Percentiles rank a stretch among this genome's conserved stretches.
Evolutionary conservation across 139 green algal species (phyloP).

Genomic region (Medakamo hakoo): DNA sequence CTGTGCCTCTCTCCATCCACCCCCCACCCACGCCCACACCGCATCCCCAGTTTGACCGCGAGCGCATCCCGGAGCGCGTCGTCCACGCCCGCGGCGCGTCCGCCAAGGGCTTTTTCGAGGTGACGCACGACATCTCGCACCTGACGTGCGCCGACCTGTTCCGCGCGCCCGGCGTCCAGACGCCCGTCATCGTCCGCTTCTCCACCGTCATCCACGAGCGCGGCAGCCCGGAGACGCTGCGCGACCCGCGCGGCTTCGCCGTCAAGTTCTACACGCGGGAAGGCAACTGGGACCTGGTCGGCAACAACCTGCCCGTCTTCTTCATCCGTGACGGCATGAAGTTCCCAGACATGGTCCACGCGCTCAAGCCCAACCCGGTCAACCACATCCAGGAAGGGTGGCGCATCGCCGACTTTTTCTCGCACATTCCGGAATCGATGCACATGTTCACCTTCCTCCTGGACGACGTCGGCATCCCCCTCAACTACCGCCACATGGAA

Average conservation of each 20-base stretch:
- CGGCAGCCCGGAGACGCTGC: constrained; percentile 74
- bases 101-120: constrained; percentile 97
- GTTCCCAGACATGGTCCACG: constrained; percentile 93
- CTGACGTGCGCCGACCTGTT: constrained; percentile 91
- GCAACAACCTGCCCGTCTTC: constrained; percentile 89
- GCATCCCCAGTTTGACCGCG: constrained; percentile 61
- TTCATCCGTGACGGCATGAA: constrained; percentile 88
- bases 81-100: constrained; percentile 82
- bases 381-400: constrained; percentile 88
- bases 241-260: constrained; percentile 85
- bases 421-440: constrained; percentile 71
- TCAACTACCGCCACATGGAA: constrained; percentile 85
- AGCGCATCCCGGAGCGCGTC: constrained; percentile 90
- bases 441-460: constrained; percentile 94
- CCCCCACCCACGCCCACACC: background rate
- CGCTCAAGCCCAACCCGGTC: constrained; percentile 93
- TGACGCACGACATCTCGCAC: constrained; percentile 88
- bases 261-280: constrained; percentile 96
- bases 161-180: constrained; percentile 79
- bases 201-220: constrained; percentile 79
- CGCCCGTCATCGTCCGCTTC: constrained; percentile 84
- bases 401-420: constrained; percentile 95
- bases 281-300: constrained; percentile 78
- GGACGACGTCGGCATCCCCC: constrained; percentile 79
- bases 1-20: background rate